phyloP scores from a whole-genome alignment of 306 rosid species.

The Corylus avellana region DNA sequence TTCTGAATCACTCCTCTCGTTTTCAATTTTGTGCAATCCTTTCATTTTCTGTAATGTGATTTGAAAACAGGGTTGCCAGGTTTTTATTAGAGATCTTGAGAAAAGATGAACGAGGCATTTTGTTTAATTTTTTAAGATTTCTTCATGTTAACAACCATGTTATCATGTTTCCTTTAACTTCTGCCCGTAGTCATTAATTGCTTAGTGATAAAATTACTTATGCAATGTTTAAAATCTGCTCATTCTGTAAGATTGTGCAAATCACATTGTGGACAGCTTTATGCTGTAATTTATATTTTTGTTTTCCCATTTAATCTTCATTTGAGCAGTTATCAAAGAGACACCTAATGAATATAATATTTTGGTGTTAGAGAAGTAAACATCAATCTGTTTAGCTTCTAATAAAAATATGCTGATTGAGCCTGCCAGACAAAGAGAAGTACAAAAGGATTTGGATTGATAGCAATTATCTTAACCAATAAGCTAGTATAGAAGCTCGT shows the following conservation, averaged over 20 bases:
- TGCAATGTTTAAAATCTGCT: neutral
- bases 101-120: neutral
- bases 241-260: neutral
- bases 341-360: neutral
- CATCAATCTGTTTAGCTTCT: neutral
- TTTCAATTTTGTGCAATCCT: neutral
- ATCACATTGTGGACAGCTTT: neutral
- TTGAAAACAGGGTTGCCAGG: neutral
- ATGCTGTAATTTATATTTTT: neutral
- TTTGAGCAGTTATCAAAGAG: neutral
- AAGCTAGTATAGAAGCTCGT: neutral
- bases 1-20: neutral
- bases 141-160: neutral
- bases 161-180: neutral
- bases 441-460: neutral
- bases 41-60: neutral
- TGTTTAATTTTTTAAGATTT: neutral
- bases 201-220: neutral
- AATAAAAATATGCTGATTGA: neutral
- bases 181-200: neutral
- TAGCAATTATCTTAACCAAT: neutral
- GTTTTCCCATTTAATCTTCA: neutral
- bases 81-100: neutral
- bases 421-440: neutral
- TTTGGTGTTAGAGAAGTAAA: neutral